phyloP scores from a whole-genome alignment of 2,329 filamentous ascomycete genomes.

The Pezicula carpinea region DNA sequence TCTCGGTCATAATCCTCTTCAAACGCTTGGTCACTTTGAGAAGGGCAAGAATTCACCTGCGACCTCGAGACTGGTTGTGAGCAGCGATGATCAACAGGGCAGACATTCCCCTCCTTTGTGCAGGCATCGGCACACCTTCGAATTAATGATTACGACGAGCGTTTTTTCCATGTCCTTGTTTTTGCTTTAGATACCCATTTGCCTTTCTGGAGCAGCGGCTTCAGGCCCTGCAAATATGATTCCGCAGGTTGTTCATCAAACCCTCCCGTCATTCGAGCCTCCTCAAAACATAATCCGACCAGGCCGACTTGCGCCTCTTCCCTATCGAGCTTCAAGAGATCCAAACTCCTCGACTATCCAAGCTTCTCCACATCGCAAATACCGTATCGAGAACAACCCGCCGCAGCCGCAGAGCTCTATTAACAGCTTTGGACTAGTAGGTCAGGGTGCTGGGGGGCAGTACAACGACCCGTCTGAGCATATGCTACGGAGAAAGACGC shows the following conservation, averaged over 20 bases:
- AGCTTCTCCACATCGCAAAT: conserved; percentile 20
- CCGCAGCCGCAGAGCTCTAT: conserved; percentile 10
- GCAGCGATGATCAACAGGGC: conserved; percentile 29
- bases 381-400: conserved; percentile 21
- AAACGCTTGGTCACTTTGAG: too few species aligned
- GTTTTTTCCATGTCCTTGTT: conserved; percentile 11
- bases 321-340: conserved; percentile 25
- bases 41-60: not conserved
- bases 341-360: conserved; percentile 12
- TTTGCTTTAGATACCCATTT: conserved; percentile 14
- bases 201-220: conserved; percentile 6
- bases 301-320: conserved; percentile 18
- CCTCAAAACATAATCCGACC: conserved; percentile 13
- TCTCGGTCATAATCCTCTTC: not conserved
- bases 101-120: conserved; percentile 26
- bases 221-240: conserved; percentile 35
- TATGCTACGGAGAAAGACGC: conserved; percentile 85
- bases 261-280: conserved; percentile 21
- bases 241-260: conserved; percentile 40
- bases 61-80: conserved; percentile 9
- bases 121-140: conserved; percentile 30
- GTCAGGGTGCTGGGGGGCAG: conserved; percentile 14
- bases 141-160: conserved; percentile 18
- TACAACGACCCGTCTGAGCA: conserved; percentile 52
- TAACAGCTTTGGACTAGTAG: conserved; percentile 4